Percentiles rank a stretch among this genome's conserved stretches.
Conservation (phyloP, 495 filamentous ascomycete genomes). For the Trichoderma asperelloides region DNA sequence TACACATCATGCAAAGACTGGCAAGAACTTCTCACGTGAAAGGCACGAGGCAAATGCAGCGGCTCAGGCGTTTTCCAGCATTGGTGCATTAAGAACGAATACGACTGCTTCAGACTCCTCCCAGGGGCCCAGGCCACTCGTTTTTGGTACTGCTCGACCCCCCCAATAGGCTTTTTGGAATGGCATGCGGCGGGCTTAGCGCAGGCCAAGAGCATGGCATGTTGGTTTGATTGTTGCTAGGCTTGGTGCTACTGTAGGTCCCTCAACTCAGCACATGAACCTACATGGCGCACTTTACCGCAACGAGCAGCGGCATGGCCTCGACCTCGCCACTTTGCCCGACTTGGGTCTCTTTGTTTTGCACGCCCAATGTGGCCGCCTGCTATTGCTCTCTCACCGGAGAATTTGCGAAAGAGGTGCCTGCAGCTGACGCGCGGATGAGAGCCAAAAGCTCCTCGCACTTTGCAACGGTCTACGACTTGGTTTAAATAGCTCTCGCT, state of each 20-base stretch:
- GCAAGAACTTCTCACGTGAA: too few relatives aligned
- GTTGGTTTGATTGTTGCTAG: too few relatives aligned
- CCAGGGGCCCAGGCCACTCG: too few relatives aligned
- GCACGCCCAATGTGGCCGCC: neutral
- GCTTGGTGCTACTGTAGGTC: neutral
- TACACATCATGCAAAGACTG: neutral
- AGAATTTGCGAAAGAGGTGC: neutral
- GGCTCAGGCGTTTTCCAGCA: too few relatives aligned
- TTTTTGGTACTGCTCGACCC: too few relatives aligned
- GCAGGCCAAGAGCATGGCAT: neutral
- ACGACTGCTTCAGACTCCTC: too few relatives aligned
- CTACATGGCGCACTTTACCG: neutral
- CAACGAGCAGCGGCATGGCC: neutral
- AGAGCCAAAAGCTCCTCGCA: neutral
- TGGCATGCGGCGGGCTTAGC: neutral
- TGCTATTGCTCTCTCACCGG: neutral
- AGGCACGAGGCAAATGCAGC: too few relatives aligned
- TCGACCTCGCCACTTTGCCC: neutral
- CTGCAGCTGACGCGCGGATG: neutral
- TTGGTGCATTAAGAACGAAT: too few relatives aligned
- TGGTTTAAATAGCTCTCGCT: neutral
- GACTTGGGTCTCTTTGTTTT: neutral
- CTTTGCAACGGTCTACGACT: neutral
- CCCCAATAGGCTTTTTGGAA: neutral
- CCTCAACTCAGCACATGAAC: neutral